Conservation (phyloP, 805 yeast species). For the Tetrapisispora phaffii region DNA sequence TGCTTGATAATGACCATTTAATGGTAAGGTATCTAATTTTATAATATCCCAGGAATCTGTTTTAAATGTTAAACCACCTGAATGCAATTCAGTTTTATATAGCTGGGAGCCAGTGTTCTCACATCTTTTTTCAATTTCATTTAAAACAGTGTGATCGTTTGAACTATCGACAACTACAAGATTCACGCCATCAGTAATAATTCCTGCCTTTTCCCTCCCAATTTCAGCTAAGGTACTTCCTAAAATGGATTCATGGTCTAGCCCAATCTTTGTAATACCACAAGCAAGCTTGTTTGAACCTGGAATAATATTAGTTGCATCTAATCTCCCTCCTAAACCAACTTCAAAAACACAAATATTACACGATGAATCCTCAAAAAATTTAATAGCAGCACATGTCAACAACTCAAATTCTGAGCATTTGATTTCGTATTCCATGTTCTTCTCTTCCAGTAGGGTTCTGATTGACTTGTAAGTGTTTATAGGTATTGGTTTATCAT, state of each 20-base stretch:
- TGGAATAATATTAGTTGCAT: conserved; percentile 73
- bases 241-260: conserved; percentile 73
- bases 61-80: conserved; percentile 6
- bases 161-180: conserved; percentile 61
- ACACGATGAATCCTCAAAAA: conserved; percentile 51
- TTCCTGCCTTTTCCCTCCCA: conserved; percentile 80
- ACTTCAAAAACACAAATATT: conserved; percentile 84
- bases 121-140: conserved; percentile 36
- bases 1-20: conserved; percentile 64
- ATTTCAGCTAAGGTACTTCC: conserved; percentile 60
- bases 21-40: conserved; percentile 36
- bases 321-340: conserved; percentile 84
- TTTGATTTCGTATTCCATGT: conserved; percentile 36
- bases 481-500: conserved; percentile 45
- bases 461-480: conserved; percentile 39
- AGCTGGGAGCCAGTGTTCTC: conserved; percentile 23
- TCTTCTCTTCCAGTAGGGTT: conserved; percentile 32
- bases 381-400: conserved; percentile 75
- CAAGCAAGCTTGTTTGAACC: conserved; percentile 44
- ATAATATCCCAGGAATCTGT: conserved; percentile 28
- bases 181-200: conserved; percentile 44
- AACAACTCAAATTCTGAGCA: conserved; percentile 85
- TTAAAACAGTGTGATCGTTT: conserved; percentile 43
- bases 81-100: conserved; percentile 13
- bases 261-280: conserved; percentile 74